These are phyloP conservation scores for Russula ochroleuca DNA, from an alignment of 768 basidiomycete species.

Conservation along the genomic window DNA sequence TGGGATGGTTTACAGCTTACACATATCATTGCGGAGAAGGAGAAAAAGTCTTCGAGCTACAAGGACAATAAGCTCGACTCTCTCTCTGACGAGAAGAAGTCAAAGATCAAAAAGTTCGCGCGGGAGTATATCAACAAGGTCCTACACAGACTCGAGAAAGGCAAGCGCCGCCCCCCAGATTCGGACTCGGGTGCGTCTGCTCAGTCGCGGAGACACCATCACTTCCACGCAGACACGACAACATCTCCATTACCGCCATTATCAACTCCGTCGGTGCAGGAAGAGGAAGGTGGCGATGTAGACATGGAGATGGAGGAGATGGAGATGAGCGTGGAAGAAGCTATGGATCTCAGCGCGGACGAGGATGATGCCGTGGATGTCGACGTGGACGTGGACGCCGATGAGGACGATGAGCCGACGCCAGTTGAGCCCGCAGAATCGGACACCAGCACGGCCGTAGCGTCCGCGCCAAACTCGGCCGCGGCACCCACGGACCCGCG, in stretches of 20 bases:
- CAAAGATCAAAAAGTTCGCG: conserved; percentile 92
- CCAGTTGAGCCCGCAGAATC: conserved; percentile 4
- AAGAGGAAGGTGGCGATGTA: conserved; percentile 30
- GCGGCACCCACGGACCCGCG: conserved; percentile 19
- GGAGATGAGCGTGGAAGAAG: conserved; percentile 32
- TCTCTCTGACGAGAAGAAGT: conserved; percentile 79
- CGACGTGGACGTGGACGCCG: conserved; percentile 5
- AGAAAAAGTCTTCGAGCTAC: conserved; percentile 85
- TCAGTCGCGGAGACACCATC: no score
- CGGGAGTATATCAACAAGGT: no score
- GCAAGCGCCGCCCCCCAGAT: no score
- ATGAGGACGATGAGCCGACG: conserved; percentile 25
- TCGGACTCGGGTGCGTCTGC: no score
- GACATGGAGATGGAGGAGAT: no score
- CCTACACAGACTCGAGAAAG: no score
- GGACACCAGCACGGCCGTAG: conserved; percentile 19
- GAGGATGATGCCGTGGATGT: no score
- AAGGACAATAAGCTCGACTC: conserved; percentile 65
- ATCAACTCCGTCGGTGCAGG: neutral
- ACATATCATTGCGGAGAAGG: conserved; percentile 83
- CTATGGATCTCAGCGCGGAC: no score
- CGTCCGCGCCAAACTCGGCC: neutral
- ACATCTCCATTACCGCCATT: neutral
- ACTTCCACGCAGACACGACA: no score
- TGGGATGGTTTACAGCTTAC: conserved; percentile 59